Conservation (phyloP, 2,329 filamentous ascomycete species). For the Sporothrix inflata region DNA sequence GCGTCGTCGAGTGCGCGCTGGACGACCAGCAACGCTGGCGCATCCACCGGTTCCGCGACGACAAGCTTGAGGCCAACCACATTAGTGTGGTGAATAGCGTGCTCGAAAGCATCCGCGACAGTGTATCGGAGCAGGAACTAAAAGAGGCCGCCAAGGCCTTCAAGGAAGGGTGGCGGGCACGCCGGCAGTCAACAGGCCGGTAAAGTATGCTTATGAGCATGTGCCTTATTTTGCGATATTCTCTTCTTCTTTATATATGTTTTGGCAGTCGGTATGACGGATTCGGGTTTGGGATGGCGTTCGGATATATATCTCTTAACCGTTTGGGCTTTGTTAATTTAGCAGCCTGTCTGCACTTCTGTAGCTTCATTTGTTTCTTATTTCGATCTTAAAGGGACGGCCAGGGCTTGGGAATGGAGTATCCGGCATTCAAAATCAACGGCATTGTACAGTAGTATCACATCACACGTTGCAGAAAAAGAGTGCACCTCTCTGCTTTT, state of each 20-base stretch:
- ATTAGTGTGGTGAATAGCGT: slow-evolving; percentile 82
- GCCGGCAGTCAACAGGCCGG: slow-evolving; percentile 45
- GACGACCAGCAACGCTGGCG: slow-evolving; percentile 78
- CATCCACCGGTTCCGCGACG: slow-evolving; percentile 86
- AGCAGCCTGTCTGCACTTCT: neutral
- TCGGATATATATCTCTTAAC: neutral
- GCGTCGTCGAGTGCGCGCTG: slow-evolving; percentile 88
- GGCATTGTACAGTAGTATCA: neutral
- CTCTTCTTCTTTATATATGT: neutral
- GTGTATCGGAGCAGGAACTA: slow-evolving; percentile 81
- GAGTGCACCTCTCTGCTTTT: neutral
- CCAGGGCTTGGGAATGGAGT: neutral
- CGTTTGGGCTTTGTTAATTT: neutral
- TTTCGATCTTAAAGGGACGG: neutral
- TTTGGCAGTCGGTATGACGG: neutral
- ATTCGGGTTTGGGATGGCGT: slow-evolving; percentile 5
- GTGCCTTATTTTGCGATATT: neutral
- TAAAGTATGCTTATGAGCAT: slow-evolving; percentile 11
- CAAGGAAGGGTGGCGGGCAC: slow-evolving; percentile 77
- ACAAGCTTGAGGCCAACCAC: slow-evolving; percentile 91
- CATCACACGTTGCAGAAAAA: neutral
- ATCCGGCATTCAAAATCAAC: neutral
- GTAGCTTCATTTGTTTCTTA: neutral
- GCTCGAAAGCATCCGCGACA: slow-evolving; percentile 84
- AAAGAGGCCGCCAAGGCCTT: slow-evolving; percentile 71